Base-by-base conservation (phyloP, 2,329 filamentous ascomycete species). In the Helotiales sp. region DNA sequence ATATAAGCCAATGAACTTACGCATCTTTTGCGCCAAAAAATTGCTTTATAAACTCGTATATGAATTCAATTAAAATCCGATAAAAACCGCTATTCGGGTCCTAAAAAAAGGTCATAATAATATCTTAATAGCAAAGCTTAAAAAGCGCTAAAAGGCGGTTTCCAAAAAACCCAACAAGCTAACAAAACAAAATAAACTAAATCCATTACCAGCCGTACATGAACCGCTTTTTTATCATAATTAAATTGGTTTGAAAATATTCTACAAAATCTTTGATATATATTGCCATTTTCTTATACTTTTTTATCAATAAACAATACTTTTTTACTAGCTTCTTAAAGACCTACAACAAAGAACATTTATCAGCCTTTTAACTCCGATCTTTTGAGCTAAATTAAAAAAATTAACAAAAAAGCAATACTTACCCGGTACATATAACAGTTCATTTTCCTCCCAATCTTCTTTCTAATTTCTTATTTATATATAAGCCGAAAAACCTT, bases 201-300 rank as follows among this genome's bases (percentile, higher is more conserved):
- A 77, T 76, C 1, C 68, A 68, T 2, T 74, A 59, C 67, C 73
- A 70, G 28, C 72, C 64, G 17, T 75, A 61, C 24, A 70, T 71
- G 47, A 72, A 77, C 11, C 57, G 61, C 70, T 76, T 71, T 63
- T 72, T 72, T 17, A 61, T 76, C 28, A 63, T 77, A 37, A 67
- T 74, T 28, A 77, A 64, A 57, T 70, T 75, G 22, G 70, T 74
- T 34, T 77, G 54, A 15, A 76, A 69, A 22, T 37, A n/a, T 49
- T 37, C n/a, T n/a, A n/a, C n/a, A n/a, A n/a, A n/a, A n/a, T n/a
- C n/a, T n/a, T n/a, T n/a, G n/a, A 74, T 69, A n/a, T 69, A 73
- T 58, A 77, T 76, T 45, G 45, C 72, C 2, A 61, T 57, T 24
- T 74, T 76, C 6, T 63, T 54, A 57, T 69, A 66, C 69, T 70